A percentile compares a stretch with the other conserved stretches of the same genome.
phyloP scores from a whole-genome alignment of 2,329 filamentous ascomycete genomes.

The Anisogramma anomala region DNA sequence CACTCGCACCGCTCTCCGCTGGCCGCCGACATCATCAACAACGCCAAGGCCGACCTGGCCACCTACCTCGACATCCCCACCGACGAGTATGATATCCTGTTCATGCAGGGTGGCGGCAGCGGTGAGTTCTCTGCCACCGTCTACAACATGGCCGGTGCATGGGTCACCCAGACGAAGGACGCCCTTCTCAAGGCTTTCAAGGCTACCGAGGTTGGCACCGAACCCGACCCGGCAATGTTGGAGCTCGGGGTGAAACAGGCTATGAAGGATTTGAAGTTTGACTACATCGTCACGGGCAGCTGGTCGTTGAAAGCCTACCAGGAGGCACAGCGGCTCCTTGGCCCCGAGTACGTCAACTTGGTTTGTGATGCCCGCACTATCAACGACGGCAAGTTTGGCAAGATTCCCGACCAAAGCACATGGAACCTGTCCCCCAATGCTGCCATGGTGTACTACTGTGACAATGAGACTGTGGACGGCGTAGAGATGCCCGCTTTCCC shows the following conservation, averaged over 20 bases:
- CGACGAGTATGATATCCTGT: constrained; percentile 74
- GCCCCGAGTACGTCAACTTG: constrained; percentile 69
- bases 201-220: constrained; percentile 34
- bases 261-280: constrained; percentile 61
- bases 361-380: constrained; percentile 53
- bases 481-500: constrained; percentile 80
- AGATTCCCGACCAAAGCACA: constrained; percentile 62
- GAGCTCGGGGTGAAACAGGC: constrained; percentile 52
- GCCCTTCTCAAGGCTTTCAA: constrained; percentile 46
- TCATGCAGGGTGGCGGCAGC: constrained; percentile 77
- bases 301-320: constrained; percentile 86
- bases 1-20: constrained; percentile 77
- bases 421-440: constrained; percentile 63
- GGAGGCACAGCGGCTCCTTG: constrained; percentile 68
- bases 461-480: constrained; percentile 90
- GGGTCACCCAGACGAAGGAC: constrained; percentile 60
- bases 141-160: constrained; percentile 74
- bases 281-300: constrained; percentile 82
- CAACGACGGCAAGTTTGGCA: constrained; percentile 75
- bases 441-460: constrained; percentile 77
- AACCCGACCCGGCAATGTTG: constrained; percentile 43
- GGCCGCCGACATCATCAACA: constrained; percentile 66
- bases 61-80: constrained; percentile 65
- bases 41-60: constrained; percentile 63
- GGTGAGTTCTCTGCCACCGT: constrained; percentile 76